phyloP scores from a whole-genome alignment of 306 rosid species.

The Astragalus glycyphyllos region DNA sequence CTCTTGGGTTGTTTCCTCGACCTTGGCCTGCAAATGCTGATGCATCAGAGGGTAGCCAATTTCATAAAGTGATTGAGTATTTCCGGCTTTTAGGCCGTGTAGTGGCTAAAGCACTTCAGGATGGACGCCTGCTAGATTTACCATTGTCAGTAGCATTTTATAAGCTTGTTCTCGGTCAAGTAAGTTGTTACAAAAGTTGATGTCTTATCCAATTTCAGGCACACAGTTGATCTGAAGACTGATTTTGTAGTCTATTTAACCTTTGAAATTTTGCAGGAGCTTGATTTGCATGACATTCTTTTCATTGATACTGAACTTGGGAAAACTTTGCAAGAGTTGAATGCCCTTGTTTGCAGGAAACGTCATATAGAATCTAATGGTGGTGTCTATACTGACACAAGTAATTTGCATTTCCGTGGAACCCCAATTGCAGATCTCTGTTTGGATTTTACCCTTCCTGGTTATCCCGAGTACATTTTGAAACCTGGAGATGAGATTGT shows the following conservation, averaged over 20 bases:
- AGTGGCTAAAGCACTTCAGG: slow-evolving; percentile 97
- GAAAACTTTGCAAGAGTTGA: slow-evolving; percentile 88
- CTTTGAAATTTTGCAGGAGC: slow-evolving; percentile 66
- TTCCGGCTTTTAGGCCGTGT: slow-evolving; percentile 94
- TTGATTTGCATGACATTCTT: slow-evolving; percentile 94
- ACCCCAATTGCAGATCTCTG: slow-evolving; percentile 82
- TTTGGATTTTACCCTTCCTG: slow-evolving; percentile 92
- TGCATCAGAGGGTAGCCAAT: slow-evolving; percentile 75
- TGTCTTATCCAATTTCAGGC: slow-evolving; percentile 18
- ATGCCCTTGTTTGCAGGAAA: slow-evolving; percentile 79
- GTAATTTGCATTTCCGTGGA: slow-evolving; percentile 67
- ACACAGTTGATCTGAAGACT: background rate
- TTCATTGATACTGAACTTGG: slow-evolving; percentile 87
- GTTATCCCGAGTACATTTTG: slow-evolving; percentile 84
- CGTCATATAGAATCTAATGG: slow-evolving; percentile 58
- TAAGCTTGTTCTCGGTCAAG: slow-evolving; percentile 92
- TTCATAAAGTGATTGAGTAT: slow-evolving; percentile 78
- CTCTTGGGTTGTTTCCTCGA: slow-evolving; percentile 91
- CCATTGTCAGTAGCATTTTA: slow-evolving; percentile 88
- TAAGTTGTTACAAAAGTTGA: slow-evolving; percentile 49
- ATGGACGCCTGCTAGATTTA: slow-evolving; percentile 92
- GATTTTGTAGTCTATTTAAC: slow-evolving; percentile 26
- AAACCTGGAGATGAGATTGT: slow-evolving; percentile 87
- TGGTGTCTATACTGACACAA: slow-evolving; percentile 47
- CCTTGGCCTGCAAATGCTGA: slow-evolving; percentile 87